Conservation (phyloP, 768 basidiomycete species). For the Sarcodon sp. region DNA sequence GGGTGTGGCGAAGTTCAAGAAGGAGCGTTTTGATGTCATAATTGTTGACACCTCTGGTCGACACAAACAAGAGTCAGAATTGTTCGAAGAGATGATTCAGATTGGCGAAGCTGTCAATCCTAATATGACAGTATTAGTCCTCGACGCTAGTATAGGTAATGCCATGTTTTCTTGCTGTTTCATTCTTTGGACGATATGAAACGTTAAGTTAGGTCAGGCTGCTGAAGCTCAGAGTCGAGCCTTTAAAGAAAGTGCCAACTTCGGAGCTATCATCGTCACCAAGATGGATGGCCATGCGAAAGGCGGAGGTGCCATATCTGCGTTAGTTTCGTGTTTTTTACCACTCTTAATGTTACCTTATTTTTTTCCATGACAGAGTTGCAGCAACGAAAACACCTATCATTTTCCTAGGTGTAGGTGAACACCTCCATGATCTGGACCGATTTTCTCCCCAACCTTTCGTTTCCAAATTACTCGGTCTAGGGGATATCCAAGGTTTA, state of each 20-base stretch:
- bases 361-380: slow-evolving; percentile 40
- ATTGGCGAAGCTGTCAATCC: slow-evolving; percentile 90
- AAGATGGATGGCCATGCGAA: slow-evolving; percentile 99
- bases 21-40: slow-evolving; percentile 96
- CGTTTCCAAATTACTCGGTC: slow-evolving; percentile 89
- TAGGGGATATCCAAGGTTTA: slow-evolving; percentile 93
- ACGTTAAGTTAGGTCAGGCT: slow-evolving; percentile 59
- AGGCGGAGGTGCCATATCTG: slow-evolving; percentile 97
- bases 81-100: slow-evolving; percentile 97
- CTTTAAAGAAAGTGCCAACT: slow-evolving; percentile 96
- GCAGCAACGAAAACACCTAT: slow-evolving; percentile 99
- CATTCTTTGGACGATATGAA: not conserved
- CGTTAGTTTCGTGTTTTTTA: slow-evolving; percentile 42
- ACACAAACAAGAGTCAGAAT: slow-evolving; percentile 92
- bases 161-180: slow-evolving; percentile 3
- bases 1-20: slow-evolving; percentile 95
- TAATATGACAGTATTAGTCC: slow-evolving; percentile 89
- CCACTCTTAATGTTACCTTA: not conserved
- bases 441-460: slow-evolving; percentile 94
- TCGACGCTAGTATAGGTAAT: slow-evolving; percentile 92
- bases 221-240: slow-evolving; percentile 93
- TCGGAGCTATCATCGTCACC: slow-evolving; percentile 98
- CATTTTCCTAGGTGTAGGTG: slow-evolving; percentile 96
- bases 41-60: slow-evolving; percentile 97
- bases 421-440: slow-evolving; percentile 96